A percentile compares a stretch with the other conserved stretches of the same genome.
These are phyloP conservation scores for Chytriomyces confervae DNA, from an alignment of 192 early-diverging fungal species.

Conservation along the genomic window DNA sequence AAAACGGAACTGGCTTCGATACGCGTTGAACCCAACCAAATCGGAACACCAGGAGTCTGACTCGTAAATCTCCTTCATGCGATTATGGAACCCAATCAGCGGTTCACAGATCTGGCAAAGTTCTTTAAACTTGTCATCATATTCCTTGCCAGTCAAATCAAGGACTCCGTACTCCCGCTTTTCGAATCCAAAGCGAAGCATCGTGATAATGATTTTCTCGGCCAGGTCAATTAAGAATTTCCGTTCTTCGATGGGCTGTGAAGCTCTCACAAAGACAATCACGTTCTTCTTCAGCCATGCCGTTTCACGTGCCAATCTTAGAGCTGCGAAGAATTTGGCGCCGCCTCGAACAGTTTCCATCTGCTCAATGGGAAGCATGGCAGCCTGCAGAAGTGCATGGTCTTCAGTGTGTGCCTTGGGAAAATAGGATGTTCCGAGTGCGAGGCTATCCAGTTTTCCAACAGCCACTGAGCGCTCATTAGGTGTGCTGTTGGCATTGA, in stretches of 20 bases:
- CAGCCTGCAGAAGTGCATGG: no score
- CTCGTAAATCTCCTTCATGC: not conserved
- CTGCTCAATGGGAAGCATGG: no score
- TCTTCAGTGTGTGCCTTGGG: no score
- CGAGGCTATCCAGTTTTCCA: no score
- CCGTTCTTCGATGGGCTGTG: not conserved
- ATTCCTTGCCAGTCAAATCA: not conserved
- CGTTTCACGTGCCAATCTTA: no score
- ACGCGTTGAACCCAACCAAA: not conserved
- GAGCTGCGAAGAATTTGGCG: no score
- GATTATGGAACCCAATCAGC: not conserved
- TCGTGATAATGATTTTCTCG: not conserved
- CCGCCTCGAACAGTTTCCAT: no score
- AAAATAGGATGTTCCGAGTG: no score
- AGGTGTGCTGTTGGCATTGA: no score
- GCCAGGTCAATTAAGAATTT: not conserved
- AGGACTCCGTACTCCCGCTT: not conserved
- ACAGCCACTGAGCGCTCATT: no score
- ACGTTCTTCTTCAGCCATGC: no score
- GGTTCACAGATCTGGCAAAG: no score
- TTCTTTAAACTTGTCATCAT: not conserved
- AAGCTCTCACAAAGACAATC: not conserved
- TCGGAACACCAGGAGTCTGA: not conserved
- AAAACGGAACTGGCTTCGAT: conserved; percentile 8
- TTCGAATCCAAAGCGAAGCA: not conserved